Conservation (phyloP, 2,329 filamentous ascomycete genomes). For the Fusarium pilosicola region DNA sequence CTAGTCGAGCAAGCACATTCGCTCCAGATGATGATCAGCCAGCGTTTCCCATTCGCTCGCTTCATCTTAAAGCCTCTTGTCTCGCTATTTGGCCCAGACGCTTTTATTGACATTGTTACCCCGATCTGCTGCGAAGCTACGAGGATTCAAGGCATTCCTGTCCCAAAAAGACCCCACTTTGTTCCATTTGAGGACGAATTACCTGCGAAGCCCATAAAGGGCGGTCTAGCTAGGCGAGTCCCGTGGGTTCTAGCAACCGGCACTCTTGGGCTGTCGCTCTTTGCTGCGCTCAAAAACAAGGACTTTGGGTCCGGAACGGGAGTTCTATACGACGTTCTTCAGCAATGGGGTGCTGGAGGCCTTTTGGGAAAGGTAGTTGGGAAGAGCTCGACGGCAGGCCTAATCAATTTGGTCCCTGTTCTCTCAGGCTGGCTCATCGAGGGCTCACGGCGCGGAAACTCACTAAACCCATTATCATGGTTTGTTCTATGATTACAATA, state of each 20-base stretch:
- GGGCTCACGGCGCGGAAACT: not conserved
- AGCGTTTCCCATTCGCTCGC: not conserved
- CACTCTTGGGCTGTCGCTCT: not conserved
- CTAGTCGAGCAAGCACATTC: not conserved
- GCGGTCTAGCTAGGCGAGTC: not conserved
- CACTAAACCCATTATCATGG: not conserved
- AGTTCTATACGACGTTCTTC: fast-evolving
- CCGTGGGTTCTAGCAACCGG: not conserved
- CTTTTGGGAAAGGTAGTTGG: not conserved
- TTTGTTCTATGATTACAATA: fast-evolving
- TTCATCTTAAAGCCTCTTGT: not conserved
- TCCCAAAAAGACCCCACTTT: not conserved
- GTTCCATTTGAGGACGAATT: not conserved
- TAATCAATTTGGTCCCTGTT: not conserved
- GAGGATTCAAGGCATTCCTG: not conserved
- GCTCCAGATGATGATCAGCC: not conserved
- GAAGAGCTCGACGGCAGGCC: fast-evolving
- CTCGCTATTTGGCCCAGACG: fast-evolving
- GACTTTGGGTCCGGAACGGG: fast-evolving
- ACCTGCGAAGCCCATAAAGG: not conserved
- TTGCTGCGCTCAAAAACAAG: not conserved
- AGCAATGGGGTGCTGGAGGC: not conserved
- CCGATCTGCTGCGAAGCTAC: not conserved
- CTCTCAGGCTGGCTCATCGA: not conserved
- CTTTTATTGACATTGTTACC: not conserved